Evolutionary conservation across 2,329 filamentous ascomycete species (phyloP).

Genomic region (Pseudogymnoascus sp.): DNA sequence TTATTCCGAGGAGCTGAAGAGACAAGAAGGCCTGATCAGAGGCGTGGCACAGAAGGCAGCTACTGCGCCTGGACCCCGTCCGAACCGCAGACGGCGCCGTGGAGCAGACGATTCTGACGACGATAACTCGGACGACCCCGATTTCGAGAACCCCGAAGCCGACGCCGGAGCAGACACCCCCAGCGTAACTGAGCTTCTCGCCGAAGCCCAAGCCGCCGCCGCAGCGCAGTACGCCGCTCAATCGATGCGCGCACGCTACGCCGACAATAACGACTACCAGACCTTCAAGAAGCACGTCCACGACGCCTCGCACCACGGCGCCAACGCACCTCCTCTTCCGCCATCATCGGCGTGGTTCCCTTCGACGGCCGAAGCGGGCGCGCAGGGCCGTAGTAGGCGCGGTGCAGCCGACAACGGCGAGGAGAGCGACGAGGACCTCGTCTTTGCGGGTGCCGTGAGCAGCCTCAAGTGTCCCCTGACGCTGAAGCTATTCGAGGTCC

Average conservation of each 20-base stretch:
- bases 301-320: slow-evolving; percentile 47
- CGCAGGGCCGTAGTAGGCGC: not conserved
- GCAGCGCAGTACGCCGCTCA: slow-evolving; percentile 29
- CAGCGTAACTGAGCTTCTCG: slow-evolving; percentile 30
- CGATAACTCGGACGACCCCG: slow-evolving; percentile 31
- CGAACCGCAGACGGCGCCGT: slow-evolving; percentile 28
- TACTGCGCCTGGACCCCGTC: slow-evolving; percentile 12
- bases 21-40: slow-evolving; percentile 21
- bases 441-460: slow-evolving; percentile 54
- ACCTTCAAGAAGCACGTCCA: slow-evolving; percentile 55
- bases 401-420: slow-evolving; percentile 30
- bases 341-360: slow-evolving; percentile 55
- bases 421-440: slow-evolving; percentile 60
- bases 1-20: slow-evolving; percentile 37
- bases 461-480: slow-evolving; percentile 65
- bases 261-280: slow-evolving; percentile 50
- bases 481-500: slow-evolving; percentile 54
- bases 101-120: slow-evolving; percentile 26
- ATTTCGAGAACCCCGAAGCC: slow-evolving; percentile 34
- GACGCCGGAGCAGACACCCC: slow-evolving; percentile 26
- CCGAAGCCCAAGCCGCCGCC: slow-evolving; percentile 29
- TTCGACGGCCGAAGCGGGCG: not conserved
- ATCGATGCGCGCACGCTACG: slow-evolving; percentile 42
- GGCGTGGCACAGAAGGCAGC: slow-evolving; percentile 26
- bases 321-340: slow-evolving; percentile 44